Base-by-base conservation (phyloP, 805 yeast genomes). In the Candida michaelii region DNA sequence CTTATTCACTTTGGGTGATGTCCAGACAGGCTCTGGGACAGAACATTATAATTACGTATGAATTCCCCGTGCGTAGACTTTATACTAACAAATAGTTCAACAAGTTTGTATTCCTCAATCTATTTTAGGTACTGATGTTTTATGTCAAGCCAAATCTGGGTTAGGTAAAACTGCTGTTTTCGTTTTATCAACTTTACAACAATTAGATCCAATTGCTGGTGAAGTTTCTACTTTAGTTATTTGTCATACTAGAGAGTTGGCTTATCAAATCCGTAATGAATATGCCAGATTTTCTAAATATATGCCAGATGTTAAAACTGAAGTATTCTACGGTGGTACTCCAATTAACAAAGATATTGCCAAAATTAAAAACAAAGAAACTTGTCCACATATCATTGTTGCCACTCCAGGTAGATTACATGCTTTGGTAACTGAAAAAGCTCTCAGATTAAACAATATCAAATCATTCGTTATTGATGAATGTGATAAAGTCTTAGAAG, bases 141-240 rank as follows among this genome's bases (percentile, higher is more conserved):
- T 91, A 54, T 93, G 99, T 75, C 99, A 91, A 77, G 99, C 99
- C 69, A 91, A 93, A 76, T 93, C 99, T 36, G 99, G 99, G 85
- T 78, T 93, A 55, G 99, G 99, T 83, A 91, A 91, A 69, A 91
- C 99, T 46, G 99, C 99, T 35, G 98, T 91, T 44, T 91, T 91
- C 58, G 98, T 91, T 47, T 77, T 91, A 59, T 87, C 97, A 18
- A 91, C 99, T 49, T 78, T 91, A 63, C 98, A 91, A 72, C 97
- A 91, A 73, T 77, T 91, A 60, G 98, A 93, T 61, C 98, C 99
- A 35, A 89, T 91, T 54, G 89, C 95, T 48, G 99, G 98, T 60
- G 98, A 91, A 70, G 85, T 93, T 51, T 81, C 96, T 42, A 91
- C 95, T 43, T 76, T 93, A 59, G 98, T 91, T 36, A 82, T 91